Evolutionary conservation across 768 basidiomycete genomes (phyloP).

Genomic region (Termitomyces sp.): DNA sequence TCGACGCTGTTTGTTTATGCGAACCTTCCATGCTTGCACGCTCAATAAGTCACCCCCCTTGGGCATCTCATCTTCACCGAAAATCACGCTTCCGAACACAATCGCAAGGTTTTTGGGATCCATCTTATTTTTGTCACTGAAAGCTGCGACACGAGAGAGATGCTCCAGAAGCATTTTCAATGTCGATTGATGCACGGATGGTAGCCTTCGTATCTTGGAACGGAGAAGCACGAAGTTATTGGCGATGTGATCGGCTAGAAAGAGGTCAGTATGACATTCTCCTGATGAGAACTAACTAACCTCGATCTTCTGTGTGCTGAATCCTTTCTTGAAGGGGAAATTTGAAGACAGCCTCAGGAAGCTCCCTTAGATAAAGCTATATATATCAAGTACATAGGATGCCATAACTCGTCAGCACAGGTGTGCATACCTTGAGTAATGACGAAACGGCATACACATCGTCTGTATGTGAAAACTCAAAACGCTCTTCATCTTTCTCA

Average conservation of each 20-base stretch:
- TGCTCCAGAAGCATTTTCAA: conserved; percentile 80
- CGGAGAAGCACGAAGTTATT: conserved; percentile 74
- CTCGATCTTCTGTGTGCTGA: conserved; percentile 72
- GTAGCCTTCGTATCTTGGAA: conserved; percentile 81
- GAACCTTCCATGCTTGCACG: conserved; percentile 72
- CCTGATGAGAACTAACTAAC: conserved; percentile 30
- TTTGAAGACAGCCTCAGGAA: conserved; percentile 87
- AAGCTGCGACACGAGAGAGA: conserved; percentile 62
- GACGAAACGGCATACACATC: conserved; percentile 84
- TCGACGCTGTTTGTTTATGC: not conserved
- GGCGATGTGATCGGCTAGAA: conserved; percentile 61
- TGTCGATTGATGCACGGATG: conserved; percentile 79
- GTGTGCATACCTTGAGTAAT: conserved; percentile 64
- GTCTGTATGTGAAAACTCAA: conserved; percentile 63
- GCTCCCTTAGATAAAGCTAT: conserved; percentile 75
- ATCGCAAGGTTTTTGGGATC: conserved; percentile 89
- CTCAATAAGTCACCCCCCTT: conserved; percentile 71
- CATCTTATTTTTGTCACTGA: conserved; percentile 84
- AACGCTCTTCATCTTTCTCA: conserved; percentile 74
- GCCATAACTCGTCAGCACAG: not conserved
- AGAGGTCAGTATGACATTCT: not conserved
- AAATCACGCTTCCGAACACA: conserved; percentile 82
- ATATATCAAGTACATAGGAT: not conserved
- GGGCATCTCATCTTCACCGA: conserved; percentile 88
- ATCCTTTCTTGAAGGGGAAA: conserved; percentile 76